A percentile compares a stretch with the other conserved stretches of the same genome.
These are phyloP conservation scores for Cutaneotrichosporon dermatis DNA, from an alignment of 1,284 basidiomycete genomes.

Conservation along the genomic window DNA sequence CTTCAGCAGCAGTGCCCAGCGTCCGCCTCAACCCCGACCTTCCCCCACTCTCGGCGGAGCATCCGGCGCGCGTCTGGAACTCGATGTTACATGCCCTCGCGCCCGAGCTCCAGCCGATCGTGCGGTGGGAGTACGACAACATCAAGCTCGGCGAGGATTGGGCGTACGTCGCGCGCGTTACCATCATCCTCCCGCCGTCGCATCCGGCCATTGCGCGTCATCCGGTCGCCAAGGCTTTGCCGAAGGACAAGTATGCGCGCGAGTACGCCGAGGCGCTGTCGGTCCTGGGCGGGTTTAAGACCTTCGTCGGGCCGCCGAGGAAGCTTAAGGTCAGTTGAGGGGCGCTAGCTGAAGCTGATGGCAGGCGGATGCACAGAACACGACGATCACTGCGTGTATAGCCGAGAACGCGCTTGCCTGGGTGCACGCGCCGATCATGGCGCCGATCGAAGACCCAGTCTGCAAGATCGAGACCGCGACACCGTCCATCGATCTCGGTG, in stretches of 20 bases:
- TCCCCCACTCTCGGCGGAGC: constrained; percentile 29
- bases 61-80: constrained; percentile 40
- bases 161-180: constrained; percentile 22
- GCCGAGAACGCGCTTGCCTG: constrained; percentile 28
- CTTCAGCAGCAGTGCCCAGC: too few species aligned
- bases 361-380: constrained; percentile 35
- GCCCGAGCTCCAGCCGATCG: constrained; percentile 27
- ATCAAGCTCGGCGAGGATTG: neutral
- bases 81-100: constrained; percentile 28
- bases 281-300: constrained; percentile 25
- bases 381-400: constrained; percentile 25
- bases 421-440: constrained; percentile 20
- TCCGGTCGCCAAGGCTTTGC: constrained; percentile 10
- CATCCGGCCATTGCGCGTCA: constrained; percentile 31
- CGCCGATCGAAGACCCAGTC: neutral
- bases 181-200: constrained; percentile 29
- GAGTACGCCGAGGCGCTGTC: constrained; percentile 25
- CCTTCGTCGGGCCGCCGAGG: constrained; percentile 25
- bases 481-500: neutral
- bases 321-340: constrained; percentile 30
- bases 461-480: neutral
- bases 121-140: constrained; percentile 34
- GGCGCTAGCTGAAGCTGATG: constrained; percentile 6
- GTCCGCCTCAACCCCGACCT: constrained; percentile 19
- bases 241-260: constrained; percentile 21